These are phyloP conservation scores for Rubus parviflorus DNA, from an alignment of 306 rosid species.

Conservation along the genomic window DNA sequence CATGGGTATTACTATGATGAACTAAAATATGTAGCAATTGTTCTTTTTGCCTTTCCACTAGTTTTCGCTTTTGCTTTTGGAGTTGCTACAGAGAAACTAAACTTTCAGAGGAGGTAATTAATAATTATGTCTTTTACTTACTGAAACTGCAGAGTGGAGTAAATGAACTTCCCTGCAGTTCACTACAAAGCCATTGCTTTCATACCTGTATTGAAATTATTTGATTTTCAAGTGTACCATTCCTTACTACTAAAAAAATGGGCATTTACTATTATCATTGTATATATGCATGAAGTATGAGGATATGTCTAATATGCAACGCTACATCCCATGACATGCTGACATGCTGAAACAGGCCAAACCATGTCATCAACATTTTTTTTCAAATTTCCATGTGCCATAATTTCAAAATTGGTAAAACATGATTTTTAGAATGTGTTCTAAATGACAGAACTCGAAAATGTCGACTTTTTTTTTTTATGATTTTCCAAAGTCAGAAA, in stretches of 20 bases:
- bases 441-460: no score
- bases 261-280: neutral
- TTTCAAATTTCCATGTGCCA: no score
- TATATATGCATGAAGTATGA: no score
- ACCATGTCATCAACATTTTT: no score
- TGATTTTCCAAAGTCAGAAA: no score
- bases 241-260: neutral
- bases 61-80: constrained; percentile 23
- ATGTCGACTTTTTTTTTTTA: no score
- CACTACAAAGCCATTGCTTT: neutral
- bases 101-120: constrained; percentile 33
- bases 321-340: no score
- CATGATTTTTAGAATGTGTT: no score
- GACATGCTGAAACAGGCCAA: no score
- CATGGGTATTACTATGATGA: constrained; percentile 23
- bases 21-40: constrained; percentile 13
- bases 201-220: neutral
- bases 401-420: no score
- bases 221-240: no score
- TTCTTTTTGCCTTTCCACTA: constrained; percentile 27
- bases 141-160: neutral
- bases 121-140: constrained; percentile 5
- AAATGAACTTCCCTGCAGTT: neutral
- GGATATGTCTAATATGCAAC: no score
- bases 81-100: constrained; percentile 29